A percentile compares a stretch with the other conserved stretches of the same genome.
Evolutionary conservation across 2,329 filamentous ascomycete species (phyloP).

Genomic region (Trichoderma sp.): DNA sequence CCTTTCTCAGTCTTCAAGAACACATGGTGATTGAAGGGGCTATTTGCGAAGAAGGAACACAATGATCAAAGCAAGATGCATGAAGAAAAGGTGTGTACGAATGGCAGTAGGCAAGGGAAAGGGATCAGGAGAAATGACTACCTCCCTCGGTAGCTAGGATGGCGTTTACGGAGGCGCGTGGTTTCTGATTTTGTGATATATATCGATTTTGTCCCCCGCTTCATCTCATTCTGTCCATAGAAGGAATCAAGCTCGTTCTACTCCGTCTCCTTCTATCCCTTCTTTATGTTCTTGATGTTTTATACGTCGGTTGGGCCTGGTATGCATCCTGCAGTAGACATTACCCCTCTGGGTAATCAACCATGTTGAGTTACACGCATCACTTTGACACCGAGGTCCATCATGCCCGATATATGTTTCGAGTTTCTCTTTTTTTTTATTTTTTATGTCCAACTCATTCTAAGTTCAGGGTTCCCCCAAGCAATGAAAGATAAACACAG

Average conservation of each 20-base stretch:
- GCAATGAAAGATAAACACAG: constrained; percentile 4
- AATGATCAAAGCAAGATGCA: too few relatives aligned
- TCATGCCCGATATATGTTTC: background rate
- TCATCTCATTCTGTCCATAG: too few relatives aligned
- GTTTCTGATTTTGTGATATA: background rate
- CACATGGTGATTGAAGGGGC: too few relatives aligned
- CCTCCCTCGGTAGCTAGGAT: background rate
- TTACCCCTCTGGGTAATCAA: too few relatives aligned
- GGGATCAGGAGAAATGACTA: background rate
- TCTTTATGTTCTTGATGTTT: background rate
- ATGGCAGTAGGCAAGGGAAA: background rate
- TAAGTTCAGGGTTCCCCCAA: background rate
- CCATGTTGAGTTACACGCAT: background rate
- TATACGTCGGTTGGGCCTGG: background rate
- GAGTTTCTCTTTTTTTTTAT: constrained; percentile 1
- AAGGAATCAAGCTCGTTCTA: too few relatives aligned
- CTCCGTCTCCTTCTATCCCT: background rate
- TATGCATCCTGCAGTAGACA: too few relatives aligned
- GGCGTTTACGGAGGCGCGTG: constrained; percentile 15
- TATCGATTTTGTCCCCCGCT: too few relatives aligned
- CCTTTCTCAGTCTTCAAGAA: too few relatives aligned
- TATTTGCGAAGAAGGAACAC: too few relatives aligned
- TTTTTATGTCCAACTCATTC: background rate
- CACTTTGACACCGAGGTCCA: background rate
- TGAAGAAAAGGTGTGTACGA: too few relatives aligned